These are phyloP conservation scores for Mucor irregularis DNA, from an alignment of 371 early-diverging fungal genomes.

Conservation along the genomic window DNA sequence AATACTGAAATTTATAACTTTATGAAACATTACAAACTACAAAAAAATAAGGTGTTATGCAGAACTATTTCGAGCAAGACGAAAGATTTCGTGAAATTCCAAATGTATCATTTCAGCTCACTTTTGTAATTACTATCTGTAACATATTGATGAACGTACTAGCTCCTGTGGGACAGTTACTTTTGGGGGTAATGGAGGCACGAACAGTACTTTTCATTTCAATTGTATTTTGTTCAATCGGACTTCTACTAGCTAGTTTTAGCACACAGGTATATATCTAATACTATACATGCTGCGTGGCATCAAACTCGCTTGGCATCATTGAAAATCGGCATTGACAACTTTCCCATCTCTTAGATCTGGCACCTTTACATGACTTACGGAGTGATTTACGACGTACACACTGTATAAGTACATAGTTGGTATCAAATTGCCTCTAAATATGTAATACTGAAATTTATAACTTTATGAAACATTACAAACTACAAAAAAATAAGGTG, in stretches of 20 bases:
- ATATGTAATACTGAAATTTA: too few species aligned
- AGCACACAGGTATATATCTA: slow-evolving; percentile 31
- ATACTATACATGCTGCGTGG: too few species aligned
- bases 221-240: slow-evolving; percentile 19
- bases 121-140: slow-evolving; percentile 35
- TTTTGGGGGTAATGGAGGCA: slow-evolving; percentile 17
- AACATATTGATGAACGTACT: slow-evolving; percentile 32
- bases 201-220: slow-evolving; percentile 28
- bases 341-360: too few species aligned
- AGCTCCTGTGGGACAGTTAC: slow-evolving; percentile 30
- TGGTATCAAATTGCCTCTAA: too few species aligned
- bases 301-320: too few species aligned
- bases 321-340: neutral
- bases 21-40: too few species aligned
- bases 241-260: slow-evolving; percentile 35
- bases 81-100: neutral
- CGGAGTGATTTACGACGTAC: slow-evolving; percentile 34
- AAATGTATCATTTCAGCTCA: slow-evolving; percentile 21
- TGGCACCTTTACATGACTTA: slow-evolving; percentile 41
- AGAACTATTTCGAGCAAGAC: slow-evolving; percentile 27
- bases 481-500: slow-evolving; percentile 8
- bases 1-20: too few species aligned
- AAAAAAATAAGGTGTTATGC: slow-evolving; percentile 31
- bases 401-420: too few species aligned
- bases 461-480: too few species aligned